These are phyloP conservation scores for Gynostemma pentaphyllum DNA, from an alignment of 306 rosid species.

Conservation along the genomic window DNA sequence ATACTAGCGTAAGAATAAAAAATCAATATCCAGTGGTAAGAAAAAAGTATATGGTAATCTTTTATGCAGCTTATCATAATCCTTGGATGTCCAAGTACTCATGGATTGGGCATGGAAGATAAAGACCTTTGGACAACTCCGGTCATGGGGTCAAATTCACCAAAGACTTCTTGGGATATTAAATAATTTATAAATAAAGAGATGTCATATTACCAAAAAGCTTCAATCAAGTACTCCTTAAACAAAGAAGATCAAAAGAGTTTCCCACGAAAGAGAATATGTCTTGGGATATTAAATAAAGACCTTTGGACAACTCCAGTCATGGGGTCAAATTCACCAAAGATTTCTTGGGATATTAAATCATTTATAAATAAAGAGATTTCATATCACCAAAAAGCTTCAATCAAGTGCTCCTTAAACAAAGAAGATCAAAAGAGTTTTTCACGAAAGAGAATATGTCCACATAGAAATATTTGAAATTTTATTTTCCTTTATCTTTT, in stretches of 20 bases:
- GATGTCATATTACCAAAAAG: not conserved
- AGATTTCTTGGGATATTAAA: not conserved
- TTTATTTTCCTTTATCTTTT: not conserved
- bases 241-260: not conserved
- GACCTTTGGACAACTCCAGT: no score
- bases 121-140: no score
- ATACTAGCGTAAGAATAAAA: no score
- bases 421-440: not conserved
- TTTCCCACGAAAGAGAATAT: not conserved
- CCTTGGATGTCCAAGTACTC: no score
- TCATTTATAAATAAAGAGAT: not conserved
- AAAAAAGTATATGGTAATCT: no score
- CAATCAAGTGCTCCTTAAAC: not conserved
- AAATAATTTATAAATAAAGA: not conserved
- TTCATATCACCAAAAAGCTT: not conserved
- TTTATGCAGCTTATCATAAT: no score
- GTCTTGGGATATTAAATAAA: no score
- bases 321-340: no score
- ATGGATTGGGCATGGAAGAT: no score
- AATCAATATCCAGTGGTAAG: no score
- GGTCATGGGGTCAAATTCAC: no score
- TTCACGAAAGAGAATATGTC: not conserved
- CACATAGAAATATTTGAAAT: not conserved
- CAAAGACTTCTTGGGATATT: no score
- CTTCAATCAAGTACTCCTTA: not conserved